These are phyloP conservation scores for Cyclotella cryptica DNA, from an alignment of 108 stramenopile species.

Conservation along the genomic window DNA sequence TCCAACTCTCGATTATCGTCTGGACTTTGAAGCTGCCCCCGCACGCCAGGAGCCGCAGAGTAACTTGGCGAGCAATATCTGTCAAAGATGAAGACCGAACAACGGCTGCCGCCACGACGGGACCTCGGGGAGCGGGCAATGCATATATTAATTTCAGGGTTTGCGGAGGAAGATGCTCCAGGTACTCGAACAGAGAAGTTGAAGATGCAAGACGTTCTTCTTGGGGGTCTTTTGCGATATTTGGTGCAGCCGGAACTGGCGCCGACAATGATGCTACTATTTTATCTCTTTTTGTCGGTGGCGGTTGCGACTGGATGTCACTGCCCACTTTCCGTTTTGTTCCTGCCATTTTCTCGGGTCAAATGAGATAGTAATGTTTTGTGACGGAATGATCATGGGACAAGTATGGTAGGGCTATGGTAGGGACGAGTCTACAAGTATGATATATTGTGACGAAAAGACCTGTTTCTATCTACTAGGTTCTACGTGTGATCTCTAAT, in stretches of 20 bases:
- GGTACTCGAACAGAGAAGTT: constrained; percentile 50
- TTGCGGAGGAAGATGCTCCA: constrained; percentile 37
- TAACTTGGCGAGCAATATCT: constrained; percentile 42
- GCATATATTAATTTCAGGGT: constrained; percentile 43
- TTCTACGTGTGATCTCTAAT: too few species aligned
- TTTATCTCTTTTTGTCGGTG: constrained; percentile 16
- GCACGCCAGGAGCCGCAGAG: constrained; percentile 46
- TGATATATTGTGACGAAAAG: too few species aligned
- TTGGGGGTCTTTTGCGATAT: constrained; percentile 9
- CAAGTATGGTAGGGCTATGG: too few species aligned
- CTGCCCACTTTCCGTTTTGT: constrained; percentile 16
- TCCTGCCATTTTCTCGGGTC: constrained; percentile 17
- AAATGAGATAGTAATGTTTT: too few species aligned
- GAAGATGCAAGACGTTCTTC: constrained; percentile 39
- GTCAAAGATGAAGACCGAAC: constrained; percentile 43
- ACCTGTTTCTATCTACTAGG: too few species aligned
- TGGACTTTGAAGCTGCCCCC: constrained; percentile 45
- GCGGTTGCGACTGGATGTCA: background rate
- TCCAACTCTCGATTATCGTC: constrained; percentile 39
- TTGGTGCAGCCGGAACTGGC: background rate
- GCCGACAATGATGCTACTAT: background rate
- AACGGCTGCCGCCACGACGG: constrained; percentile 41
- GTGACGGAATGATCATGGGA: too few species aligned
- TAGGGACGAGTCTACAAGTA: too few species aligned
- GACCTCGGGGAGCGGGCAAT: constrained; percentile 38